Percentiles rank a stretch among this genome's conserved stretches.
These are phyloP conservation scores for Ophiognomonia clavigignenti-juglandacearum DNA, from an alignment of 2,329 filamentous ascomycete species.

Conservation along the genomic window DNA sequence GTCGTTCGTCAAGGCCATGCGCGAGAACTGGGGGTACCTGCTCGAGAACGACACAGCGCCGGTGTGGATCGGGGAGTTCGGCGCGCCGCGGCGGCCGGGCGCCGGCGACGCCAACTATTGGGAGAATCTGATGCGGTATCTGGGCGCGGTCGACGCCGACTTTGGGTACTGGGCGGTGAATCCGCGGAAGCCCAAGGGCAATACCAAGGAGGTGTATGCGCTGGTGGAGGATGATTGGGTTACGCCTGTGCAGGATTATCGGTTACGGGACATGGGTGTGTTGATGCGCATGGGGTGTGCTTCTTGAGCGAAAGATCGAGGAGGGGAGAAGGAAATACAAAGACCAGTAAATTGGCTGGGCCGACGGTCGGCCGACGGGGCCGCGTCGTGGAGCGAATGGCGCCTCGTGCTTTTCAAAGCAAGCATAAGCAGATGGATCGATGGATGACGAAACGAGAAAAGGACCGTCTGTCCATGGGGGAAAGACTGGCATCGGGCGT, in stretches of 20 bases:
- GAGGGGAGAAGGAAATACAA: background rate
- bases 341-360: no score
- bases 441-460: no score
- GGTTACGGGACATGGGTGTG: slow-evolving; percentile 56
- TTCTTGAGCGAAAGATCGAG: background rate
- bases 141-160: slow-evolving; percentile 55
- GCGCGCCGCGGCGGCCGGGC: slow-evolving; percentile 48
- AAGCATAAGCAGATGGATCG: no score
- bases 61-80: slow-evolving; percentile 67
- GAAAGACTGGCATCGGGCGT: no score
- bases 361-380: no score
- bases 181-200: slow-evolving; percentile 55
- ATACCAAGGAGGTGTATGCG: slow-evolving; percentile 55
- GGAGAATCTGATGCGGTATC: slow-evolving; percentile 55
- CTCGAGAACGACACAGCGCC: slow-evolving; percentile 51
- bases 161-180: slow-evolving; percentile 70
- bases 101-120: slow-evolving; percentile 61
- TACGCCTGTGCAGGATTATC: slow-evolving; percentile 57
- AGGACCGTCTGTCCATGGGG: no score
- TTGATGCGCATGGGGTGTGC: slow-evolving; percentile 35
- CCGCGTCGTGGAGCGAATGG: no score
- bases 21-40: slow-evolving; percentile 62
- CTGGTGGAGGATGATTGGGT: slow-evolving; percentile 60
- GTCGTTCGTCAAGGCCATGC: slow-evolving; percentile 60
- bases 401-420: no score